Percentiles rank a stretch among this genome's conserved stretches.
Evolutionary conservation across 1,284 basidiomycete species (phyloP).

Genomic region (Xerocomus nothofagi): DNA sequence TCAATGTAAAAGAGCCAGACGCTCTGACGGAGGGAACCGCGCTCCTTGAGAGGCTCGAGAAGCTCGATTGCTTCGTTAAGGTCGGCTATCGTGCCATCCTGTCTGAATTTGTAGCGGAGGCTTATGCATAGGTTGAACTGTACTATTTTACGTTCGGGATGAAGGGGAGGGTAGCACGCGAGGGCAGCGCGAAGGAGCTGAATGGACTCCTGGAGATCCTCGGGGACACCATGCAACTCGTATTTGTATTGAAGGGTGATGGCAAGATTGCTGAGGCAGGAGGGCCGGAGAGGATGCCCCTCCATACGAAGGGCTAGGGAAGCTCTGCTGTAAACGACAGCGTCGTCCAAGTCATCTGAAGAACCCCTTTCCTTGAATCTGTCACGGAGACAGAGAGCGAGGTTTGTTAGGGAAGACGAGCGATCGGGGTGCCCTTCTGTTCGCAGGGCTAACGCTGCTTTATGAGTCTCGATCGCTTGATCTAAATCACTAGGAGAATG

Average conservation of each 20-base stretch:
- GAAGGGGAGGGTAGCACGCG: background rate
- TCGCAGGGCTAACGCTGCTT: conserved; percentile 7
- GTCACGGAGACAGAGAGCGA: conserved; percentile 1
- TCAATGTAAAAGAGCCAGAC: background rate
- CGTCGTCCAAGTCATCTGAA: background rate
- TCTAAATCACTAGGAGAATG: conserved; percentile 1
- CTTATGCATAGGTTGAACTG: background rate
- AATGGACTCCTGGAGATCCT: conserved; percentile 2
- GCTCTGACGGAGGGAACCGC: background rate
- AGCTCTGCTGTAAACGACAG: background rate
- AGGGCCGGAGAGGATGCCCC: background rate
- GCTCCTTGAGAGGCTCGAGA: conserved; percentile 1
- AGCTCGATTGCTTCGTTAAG: conserved; percentile 2
- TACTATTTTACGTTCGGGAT: background rate
- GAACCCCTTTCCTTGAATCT: background rate
- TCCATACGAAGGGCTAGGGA: background rate
- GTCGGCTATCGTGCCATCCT: background rate
- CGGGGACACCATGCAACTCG: background rate
- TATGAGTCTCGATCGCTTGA: conserved; percentile 5
- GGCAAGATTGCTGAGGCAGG: conserved; percentile 1
- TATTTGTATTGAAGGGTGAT: conserved; percentile 2
- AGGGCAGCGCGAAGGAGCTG: background rate
- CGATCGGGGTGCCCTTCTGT: conserved; percentile 1
- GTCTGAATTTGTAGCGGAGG: background rate
- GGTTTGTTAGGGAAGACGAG: conserved; percentile 1